These are phyloP conservation scores for Kernera saxatilis DNA, from an alignment of 345 rosid genomes.

Conservation along the genomic window DNA sequence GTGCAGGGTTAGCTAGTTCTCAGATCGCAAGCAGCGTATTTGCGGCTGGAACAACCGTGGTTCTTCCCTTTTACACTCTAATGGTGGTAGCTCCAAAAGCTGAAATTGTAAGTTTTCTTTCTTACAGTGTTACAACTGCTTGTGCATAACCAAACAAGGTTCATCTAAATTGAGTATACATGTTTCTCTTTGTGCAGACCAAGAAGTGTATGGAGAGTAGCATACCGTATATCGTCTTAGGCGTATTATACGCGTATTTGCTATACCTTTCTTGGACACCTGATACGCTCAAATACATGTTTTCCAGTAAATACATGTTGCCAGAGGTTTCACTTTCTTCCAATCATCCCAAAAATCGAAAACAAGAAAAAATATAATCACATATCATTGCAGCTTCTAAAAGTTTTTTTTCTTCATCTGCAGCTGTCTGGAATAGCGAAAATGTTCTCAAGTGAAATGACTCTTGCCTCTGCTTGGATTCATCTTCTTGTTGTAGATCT, in stretches of 20 bases:
- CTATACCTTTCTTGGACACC: constrained; percentile 93
- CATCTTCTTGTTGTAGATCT: constrained; percentile 83
- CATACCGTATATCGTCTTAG: constrained; percentile 61
- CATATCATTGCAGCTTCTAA: background rate
- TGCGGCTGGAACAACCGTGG: constrained; percentile 70
- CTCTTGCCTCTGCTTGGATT: constrained; percentile 96
- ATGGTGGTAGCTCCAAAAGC: constrained; percentile 95
- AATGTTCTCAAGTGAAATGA: constrained; percentile 82
- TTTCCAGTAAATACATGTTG: constrained; percentile 66
- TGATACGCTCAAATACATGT: constrained; percentile 55
- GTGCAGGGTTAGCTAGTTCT: constrained; percentile 58
- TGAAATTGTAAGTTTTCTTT: constrained; percentile 44
- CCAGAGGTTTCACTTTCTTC: constrained; percentile 55
- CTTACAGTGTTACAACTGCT: background rate
- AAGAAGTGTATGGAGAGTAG: constrained; percentile 67
- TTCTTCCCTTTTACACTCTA: constrained; percentile 86
- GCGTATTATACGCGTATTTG: constrained; percentile 63
- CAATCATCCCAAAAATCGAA: background rate
- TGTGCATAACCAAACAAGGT: background rate
- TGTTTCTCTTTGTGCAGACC: constrained; percentile 46
- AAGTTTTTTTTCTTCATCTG: background rate
- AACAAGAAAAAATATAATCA: background rate
- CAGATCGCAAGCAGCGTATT: constrained; percentile 66
- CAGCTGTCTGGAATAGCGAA: constrained; percentile 80
- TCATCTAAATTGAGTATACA: background rate